Evolutionary conservation across 2,329 filamentous ascomycete species (phyloP), one percentile per base, ranked within the genome.

Genomic region (Helotiales sp.): DNA sequence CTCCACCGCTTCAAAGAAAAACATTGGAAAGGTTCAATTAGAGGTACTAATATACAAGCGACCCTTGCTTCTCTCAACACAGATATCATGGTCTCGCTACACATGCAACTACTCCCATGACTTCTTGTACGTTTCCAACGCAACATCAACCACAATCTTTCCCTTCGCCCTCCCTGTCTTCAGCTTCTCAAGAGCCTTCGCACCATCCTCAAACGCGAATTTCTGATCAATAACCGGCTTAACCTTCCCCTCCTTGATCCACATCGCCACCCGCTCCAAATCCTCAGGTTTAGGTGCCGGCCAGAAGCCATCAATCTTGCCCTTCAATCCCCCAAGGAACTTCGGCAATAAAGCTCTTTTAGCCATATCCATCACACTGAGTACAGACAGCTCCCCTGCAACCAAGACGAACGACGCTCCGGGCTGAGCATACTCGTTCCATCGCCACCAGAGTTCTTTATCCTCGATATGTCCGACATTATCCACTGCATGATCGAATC

Each of bases 201-300:
- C 82, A 1, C 81, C 84, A 61, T 90, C 82, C 57, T 87, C 85
- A 74, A 87, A 86, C 15, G 80, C 77, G 72, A 84, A 88, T 1
- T 80, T 79, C 65, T 83, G 79, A 73, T 90, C 88, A 47, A 90
- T 77, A 0, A 87, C 80, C 0, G 82, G 76, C 77, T 82, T 85
- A 32, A 91, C 71, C 75, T 86, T 89, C 0, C 86, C 87, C 70
- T 89, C 83, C 40, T 79, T 76, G 76, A 91, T 79, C 86, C 84
- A 87, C 64, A 79, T 73, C 0, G 77, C 87, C 63, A 91, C 77
- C 72, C 82, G 77, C 26, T 71, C 79, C 49, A 88, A 75, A 49
- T 87, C 79, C 10, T 82, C 80, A 0, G 85, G 84, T 43, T 81
- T 82, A 0, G 78, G 75, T 67, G 81, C 81, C 7, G 90, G 76